Conservation (phyloP, 2,329 filamentous ascomycete species). For the Calonectria pauciramosa region DNA sequence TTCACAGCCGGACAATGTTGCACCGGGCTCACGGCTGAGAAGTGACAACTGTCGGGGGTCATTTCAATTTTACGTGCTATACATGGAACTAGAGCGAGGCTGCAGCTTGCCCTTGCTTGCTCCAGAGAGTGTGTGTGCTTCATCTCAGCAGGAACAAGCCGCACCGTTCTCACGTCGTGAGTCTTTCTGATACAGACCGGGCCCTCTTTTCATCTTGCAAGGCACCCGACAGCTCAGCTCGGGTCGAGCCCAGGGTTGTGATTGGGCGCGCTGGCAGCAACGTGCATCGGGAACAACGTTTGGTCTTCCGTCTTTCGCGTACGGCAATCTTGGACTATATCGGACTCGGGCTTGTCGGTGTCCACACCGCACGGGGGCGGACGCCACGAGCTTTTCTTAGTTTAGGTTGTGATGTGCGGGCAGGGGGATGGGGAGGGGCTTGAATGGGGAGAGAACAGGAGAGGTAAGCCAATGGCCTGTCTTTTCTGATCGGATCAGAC, state of each 20-base stretch:
- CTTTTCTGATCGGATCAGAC: not conserved
- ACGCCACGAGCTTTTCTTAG: conserved; percentile 2
- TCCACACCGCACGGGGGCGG: not conserved
- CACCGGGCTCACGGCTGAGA: not conserved
- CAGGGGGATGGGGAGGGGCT: too few relatives aligned
- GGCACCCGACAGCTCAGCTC: not conserved
- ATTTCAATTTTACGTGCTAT: not conserved
- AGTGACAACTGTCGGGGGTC: not conserved
- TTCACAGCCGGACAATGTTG: not conserved
- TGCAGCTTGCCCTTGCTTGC: not conserved
- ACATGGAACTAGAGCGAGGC: not conserved
- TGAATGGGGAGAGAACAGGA: not conserved
- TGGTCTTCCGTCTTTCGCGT: not conserved
- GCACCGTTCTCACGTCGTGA: not conserved
- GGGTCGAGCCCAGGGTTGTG: not conserved
- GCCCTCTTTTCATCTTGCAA: conserved; percentile 1
- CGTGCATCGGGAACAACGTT: not conserved
- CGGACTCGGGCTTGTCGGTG: not conserved
- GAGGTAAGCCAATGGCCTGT: not conserved
- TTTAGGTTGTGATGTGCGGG: not conserved
- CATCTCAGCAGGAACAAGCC: not conserved
- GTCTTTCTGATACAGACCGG: not conserved
- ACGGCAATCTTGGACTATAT: conserved; percentile 6
- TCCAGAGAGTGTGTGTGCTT: not conserved
- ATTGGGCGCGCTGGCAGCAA: not conserved